phyloP scores from a whole-genome alignment of 2,329 filamentous ascomycete genomes.

The Ceratocystis albifundus region DNA sequence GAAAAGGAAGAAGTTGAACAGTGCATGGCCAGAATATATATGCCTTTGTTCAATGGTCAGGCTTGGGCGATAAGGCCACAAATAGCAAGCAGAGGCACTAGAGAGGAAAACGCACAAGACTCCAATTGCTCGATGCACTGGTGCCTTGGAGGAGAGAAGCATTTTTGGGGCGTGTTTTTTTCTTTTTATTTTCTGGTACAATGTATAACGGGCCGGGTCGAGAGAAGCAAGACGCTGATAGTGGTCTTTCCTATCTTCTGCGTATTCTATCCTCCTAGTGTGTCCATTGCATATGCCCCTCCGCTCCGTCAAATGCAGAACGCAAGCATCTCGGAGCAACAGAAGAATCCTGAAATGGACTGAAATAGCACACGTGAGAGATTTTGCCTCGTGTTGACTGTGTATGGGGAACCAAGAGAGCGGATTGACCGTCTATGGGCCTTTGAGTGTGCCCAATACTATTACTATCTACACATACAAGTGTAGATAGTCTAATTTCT shows the following conservation, averaged over 20 bases:
- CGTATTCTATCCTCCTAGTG: not conserved
- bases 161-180: not conserved
- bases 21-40: not conserved
- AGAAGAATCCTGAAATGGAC: not conserved
- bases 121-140: not conserved
- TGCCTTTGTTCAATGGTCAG: not conserved
- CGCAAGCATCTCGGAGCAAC: not conserved
- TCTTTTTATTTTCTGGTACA: not conserved
- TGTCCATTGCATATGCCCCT: no score
- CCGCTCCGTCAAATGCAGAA: no score
- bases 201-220: not conserved
- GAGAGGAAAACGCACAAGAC: not conserved
- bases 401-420: not conserved
- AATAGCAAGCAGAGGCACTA: not conserved
- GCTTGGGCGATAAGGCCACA: not conserved
- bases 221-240: not conserved
- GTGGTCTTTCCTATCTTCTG: not conserved
- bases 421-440: not conserved
- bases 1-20: not conserved
- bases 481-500: not conserved
- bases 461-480: no score
- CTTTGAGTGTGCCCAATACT: not conserved
- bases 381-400: not conserved
- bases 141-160: not conserved
- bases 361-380: not conserved